Evolutionary conservation across 768 basidiomycete genomes (phyloP).

Genomic region (Asterophora lycoperdoides): DNA sequence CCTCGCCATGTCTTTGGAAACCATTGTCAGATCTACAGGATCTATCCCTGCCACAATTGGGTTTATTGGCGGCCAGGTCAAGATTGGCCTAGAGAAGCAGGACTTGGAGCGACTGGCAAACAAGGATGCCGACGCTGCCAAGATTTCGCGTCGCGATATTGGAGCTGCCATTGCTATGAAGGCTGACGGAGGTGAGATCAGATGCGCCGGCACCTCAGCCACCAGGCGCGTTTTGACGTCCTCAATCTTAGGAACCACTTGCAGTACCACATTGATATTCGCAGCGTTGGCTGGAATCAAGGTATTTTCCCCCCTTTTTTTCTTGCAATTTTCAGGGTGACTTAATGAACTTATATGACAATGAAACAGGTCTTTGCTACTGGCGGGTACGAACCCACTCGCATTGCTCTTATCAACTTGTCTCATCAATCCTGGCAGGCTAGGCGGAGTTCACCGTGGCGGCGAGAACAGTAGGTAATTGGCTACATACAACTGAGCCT

Average conservation of each 20-base stretch:
- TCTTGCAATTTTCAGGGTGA: background rate
- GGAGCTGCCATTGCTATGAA: slow-evolving; percentile 65
- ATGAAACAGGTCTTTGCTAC: slow-evolving; percentile 74
- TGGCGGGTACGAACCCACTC: slow-evolving; percentile 63
- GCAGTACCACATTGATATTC: slow-evolving; percentile 69
- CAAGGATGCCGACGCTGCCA: slow-evolving; percentile 41
- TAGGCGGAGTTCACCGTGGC: slow-evolving; percentile 79
- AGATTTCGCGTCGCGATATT: slow-evolving; percentile 80
- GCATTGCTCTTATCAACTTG: background rate
- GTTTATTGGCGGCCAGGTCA: slow-evolving; percentile 75
- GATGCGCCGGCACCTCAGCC: background rate
- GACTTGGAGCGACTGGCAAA: slow-evolving; percentile 72
- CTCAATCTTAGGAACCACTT: slow-evolving; percentile 50
- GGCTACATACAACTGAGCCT: background rate
- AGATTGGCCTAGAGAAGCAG: slow-evolving; percentile 67
- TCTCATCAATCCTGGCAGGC: slow-evolving; percentile 31
- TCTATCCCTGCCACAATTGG: slow-evolving; percentile 92
- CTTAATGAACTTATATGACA: slow-evolving; percentile 28
- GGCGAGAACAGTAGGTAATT: slow-evolving; percentile 34
- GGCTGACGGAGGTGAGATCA: slow-evolving; percentile 63
- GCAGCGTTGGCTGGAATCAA: slow-evolving; percentile 84
- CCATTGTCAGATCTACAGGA: slow-evolving; percentile 66
- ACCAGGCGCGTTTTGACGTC: slow-evolving; percentile 18
- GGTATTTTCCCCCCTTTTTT: too few relatives aligned
- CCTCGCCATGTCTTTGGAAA: slow-evolving; percentile 68